Evolutionary conservation across 2,329 filamentous ascomycete species (phyloP), one percentile per base, ranked within the genome.

Genomic region (Fusarium hainanense): DNA sequence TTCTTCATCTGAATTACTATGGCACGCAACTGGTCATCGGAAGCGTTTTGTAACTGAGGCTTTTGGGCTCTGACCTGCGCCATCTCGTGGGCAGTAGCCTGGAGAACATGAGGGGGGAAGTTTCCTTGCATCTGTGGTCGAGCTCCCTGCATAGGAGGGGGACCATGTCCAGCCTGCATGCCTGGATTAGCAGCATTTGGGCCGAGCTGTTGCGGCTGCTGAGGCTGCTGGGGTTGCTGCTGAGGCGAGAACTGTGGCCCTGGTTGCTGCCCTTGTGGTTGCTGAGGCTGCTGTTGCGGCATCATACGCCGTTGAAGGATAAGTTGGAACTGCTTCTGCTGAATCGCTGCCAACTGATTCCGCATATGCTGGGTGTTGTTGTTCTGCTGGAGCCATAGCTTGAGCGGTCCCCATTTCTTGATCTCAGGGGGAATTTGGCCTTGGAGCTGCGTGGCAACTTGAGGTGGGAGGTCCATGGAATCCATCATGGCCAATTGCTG

Each of bases 371-470:
- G 75, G 1, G 79, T 67, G 2, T 82, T 61, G 51, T 77, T 79
- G 49, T 81, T 82, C 52, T 80, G 78, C 12, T 64, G 66, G 6
- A 84, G 68, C 81, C 82, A 85, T 3, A 70, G 60, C 70, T 83
- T 84, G 13, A 86, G 74, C 6, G 85, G 82, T 18, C 77, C 77
- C 85, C 85, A 87, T 66, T 83, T 86, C 74, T 84, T 85, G 7
- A 84, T 71, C 1, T 85, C 82, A 0, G 77, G 71, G 3, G 83
- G 82, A 4, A 84, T 59, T 21, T 74, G 75, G 14, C 52, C 11
- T 21, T 63, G 71, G 6, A 79, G 72, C 16, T 77, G 71, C 16
- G 21, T 62, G 11, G 81, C 64, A 7, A 84, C 69, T 16, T 77
- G 74, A 4, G 73, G 68, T 1, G 83, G 84, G 1, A 87, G 64